Conservation (phyloP, 2,329 filamentous ascomycete genomes). For the Fusarium liriodendri region DNA sequence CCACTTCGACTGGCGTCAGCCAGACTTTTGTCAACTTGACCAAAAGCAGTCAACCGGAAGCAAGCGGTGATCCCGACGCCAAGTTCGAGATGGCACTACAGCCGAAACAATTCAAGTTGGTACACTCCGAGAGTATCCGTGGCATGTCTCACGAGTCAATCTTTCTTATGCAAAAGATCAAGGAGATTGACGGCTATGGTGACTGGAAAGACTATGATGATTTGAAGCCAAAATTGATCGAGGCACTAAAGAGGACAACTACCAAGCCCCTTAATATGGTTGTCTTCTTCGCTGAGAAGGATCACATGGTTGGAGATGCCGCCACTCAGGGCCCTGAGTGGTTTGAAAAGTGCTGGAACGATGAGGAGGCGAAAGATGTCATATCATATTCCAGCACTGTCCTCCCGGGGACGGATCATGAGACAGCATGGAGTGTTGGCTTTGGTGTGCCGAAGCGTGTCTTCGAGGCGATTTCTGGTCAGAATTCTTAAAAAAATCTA, state of each 20-base stretch:
- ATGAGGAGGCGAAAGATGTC: background rate
- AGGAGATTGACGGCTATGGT: background rate
- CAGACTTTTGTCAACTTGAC: background rate
- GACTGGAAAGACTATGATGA: conserved; percentile 26
- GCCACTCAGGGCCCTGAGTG: background rate
- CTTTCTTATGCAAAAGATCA: conserved; percentile 26
- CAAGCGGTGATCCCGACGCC: background rate
- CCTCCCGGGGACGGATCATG: conserved; percentile 1
- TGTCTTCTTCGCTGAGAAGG: conserved; percentile 21
- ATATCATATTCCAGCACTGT: background rate
- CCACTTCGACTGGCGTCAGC: conserved; percentile 16
- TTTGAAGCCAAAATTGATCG: background rate
- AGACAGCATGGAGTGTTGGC: conserved; percentile 16
- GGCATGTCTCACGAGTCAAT: conserved; percentile 17
- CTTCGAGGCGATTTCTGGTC: background rate
- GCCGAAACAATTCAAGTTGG: background rate
- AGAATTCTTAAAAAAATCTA: background rate
- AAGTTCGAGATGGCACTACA: conserved; percentile 6
- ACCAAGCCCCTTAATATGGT: background rate
- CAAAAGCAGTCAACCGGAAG: background rate
- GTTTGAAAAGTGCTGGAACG: conserved; percentile 14
- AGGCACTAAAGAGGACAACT: background rate
- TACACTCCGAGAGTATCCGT: conserved; percentile 5
- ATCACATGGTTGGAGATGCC: conserved; percentile 16
- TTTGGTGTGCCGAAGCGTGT: conserved; percentile 6